Conservation (phyloP, 176 grass and related monocot genomes). For the Coix lacrymajobi region DNA sequence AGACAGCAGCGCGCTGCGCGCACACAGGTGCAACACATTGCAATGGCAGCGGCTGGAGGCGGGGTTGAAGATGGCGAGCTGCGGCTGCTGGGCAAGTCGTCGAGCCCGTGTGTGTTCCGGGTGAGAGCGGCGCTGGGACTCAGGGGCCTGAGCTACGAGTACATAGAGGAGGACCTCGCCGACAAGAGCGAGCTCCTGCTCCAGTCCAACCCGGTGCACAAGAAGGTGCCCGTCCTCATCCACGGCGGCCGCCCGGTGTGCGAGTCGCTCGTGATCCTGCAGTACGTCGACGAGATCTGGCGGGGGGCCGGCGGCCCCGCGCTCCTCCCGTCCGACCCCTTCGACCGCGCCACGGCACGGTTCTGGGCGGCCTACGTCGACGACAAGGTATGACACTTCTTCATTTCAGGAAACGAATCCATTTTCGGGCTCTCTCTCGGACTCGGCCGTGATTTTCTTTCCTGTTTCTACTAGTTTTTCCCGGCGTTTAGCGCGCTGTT, state of each 20-base stretch:
- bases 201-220: conserved; percentile 37
- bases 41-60: conserved; percentile 13
- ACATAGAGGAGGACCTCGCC: conserved; percentile 23
- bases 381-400: conserved; percentile 4
- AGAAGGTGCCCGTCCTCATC: conserved; percentile 47
- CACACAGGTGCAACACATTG: neutral
- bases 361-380: conserved; percentile 42
- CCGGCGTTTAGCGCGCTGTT: neutral
- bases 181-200: conserved; percentile 47
- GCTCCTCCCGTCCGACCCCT: conserved; percentile 27
- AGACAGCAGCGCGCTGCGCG: neutral
- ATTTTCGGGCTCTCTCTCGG: neutral
- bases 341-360: conserved; percentile 17
- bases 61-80: conserved; percentile 5
- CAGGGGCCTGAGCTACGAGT: conserved; percentile 29
- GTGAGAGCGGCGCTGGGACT: conserved; percentile 14
- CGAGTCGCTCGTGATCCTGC: conserved; percentile 39
- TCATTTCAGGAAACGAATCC: neutral
- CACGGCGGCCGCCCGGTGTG: conserved; percentile 33
- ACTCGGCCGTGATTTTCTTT: neutral
- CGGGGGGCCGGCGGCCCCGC: neutral
- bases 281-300: conserved; percentile 41
- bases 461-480: neutral
- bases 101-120: conserved; percentile 30
- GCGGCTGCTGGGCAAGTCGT: conserved; percentile 31